Base-by-base conservation (phyloP, 768 basidiomycete species). In the Cyclocybe cylindracea region DNA sequence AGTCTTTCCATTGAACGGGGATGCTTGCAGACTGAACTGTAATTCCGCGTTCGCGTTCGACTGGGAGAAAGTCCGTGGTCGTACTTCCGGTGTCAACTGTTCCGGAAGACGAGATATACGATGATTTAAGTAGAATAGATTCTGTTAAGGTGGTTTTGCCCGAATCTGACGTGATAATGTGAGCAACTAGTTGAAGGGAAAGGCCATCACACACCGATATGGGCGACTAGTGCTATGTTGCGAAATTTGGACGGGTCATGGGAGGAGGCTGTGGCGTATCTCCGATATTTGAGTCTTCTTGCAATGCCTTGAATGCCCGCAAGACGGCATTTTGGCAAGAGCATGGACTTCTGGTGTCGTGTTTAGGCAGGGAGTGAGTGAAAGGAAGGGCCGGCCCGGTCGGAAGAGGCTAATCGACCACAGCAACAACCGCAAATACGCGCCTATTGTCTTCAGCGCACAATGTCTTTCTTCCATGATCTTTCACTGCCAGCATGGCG, bases 11-110 rank as follows among this genome's bases (percentile, higher is more conserved):
- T 63, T 80, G 78, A 36, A 92, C 89, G 2, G 91, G 91, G 53
- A 94, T 91, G 70, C 91, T 93, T 10, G 92, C 93, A 16, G 91
- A 91, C 62, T 94, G 93, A 52, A 95, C 91, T 3, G 93, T 95
- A 54, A 95, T 95, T 5, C 92, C 92, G 46, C 92, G 80, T 67
- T 94, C 91, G 50, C 93, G 79, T 69, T 95, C 92, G 0, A 91
- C 90, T 4, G 91, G 91, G 14, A 94, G 73, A 55, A 94, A 94
- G 65, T 94, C 93, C 3, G 92, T 94, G 1, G 86, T 92, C 6
- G 92, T 95, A 56, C 91, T 94, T 14, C 92, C 93, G 3, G 86
- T 88, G 65, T 94, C 93, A 10, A 94, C 92, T 2, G 92, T 84
- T 16, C 93, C 93, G 8, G 90, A 80, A 24, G 78, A 70, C 5